A percentile compares a stretch with the other conserved stretches of the same genome.
Evolutionary conservation across 176 grass and related monocot species (phyloP).

Genomic region (Tuctoria greenei): DNA sequence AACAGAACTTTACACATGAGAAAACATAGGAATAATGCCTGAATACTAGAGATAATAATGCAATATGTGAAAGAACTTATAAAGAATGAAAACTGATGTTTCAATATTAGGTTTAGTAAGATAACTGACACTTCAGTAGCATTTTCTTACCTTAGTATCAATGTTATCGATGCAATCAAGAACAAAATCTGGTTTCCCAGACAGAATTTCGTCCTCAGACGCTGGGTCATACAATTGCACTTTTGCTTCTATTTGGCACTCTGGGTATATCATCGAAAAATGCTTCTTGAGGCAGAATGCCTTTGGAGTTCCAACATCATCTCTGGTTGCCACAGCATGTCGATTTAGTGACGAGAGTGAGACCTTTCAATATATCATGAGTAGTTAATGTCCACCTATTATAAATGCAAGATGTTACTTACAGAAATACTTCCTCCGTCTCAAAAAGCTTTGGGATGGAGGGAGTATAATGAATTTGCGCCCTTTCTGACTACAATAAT

Average conservation of each 20-base stretch:
- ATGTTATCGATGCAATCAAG: constrained; percentile 99
- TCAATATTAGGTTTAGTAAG: neutral
- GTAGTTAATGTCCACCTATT: constrained; percentile 60
- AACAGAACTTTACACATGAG: neutral
- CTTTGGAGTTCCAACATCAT: constrained; percentile 88
- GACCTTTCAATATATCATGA: constrained; percentile 75
- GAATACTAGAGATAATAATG: neutral
- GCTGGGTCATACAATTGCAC: constrained; percentile 80
- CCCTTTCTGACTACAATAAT: neutral
- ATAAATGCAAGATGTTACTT: constrained; percentile 47
- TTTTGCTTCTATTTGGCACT: constrained; percentile 87
- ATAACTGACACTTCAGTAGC: neutral
- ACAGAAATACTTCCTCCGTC: too few relatives aligned
- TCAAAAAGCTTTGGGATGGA: too few relatives aligned
- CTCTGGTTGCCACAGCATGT: constrained; percentile 96
- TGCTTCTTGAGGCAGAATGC: constrained; percentile 85
- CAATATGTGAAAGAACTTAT: neutral
- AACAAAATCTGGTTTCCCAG: constrained; percentile 92
- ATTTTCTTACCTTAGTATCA: constrained; percentile 78
- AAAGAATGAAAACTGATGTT: neutral
- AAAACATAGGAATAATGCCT: neutral
- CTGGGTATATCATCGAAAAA: constrained; percentile 90
- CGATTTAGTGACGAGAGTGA: constrained; percentile 91
- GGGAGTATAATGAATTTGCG: neutral
- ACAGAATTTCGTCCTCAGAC: constrained; percentile 82